Evolutionary conservation across 2,329 filamentous ascomycete genomes (phyloP).

Genomic region (Drechmeria coniospora): DNA sequence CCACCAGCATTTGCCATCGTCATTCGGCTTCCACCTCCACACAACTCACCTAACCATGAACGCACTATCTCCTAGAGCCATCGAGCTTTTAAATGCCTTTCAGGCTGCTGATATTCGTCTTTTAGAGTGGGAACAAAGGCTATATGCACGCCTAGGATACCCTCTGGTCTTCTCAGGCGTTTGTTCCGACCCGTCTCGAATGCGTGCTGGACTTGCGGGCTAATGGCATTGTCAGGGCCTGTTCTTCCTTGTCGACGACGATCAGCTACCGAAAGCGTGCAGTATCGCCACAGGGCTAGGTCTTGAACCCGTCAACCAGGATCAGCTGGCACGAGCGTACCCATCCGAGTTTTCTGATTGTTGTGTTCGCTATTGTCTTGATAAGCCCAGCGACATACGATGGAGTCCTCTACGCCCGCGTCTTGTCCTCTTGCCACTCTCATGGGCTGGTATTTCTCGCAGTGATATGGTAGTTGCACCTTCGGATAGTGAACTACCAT

Average conservation of each 20-base stretch:
- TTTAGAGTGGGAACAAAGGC: too few species aligned
- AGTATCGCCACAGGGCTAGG: not conserved
- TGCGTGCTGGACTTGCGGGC: too few species aligned
- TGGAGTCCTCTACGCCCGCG: not conserved
- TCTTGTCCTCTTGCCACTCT: constrained; percentile 1
- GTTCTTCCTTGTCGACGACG: not conserved
- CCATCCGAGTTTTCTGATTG: not conserved
- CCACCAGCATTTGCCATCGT: too few species aligned
- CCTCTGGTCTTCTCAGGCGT: too few species aligned
- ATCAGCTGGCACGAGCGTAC: not conserved
- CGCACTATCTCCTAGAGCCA: too few species aligned
- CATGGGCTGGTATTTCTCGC: constrained; percentile 1
- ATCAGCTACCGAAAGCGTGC: not conserved
- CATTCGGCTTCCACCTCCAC: too few species aligned
- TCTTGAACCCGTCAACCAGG: not conserved
- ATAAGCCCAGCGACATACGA: not conserved
- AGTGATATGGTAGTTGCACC: not conserved
- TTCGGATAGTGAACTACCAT: not conserved
- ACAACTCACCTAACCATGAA: too few species aligned
- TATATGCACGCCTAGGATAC: too few species aligned
- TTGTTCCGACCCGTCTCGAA: too few species aligned
- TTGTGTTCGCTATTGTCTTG: not conserved
- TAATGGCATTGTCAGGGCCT: not conserved
- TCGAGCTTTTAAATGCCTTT: too few species aligned
- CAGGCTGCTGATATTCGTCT: too few species aligned